Evolutionary conservation across 345 rosid genomes (phyloP), one percentile per base, ranked within the genome.

Genomic region (Pistacia atlantica): DNA sequence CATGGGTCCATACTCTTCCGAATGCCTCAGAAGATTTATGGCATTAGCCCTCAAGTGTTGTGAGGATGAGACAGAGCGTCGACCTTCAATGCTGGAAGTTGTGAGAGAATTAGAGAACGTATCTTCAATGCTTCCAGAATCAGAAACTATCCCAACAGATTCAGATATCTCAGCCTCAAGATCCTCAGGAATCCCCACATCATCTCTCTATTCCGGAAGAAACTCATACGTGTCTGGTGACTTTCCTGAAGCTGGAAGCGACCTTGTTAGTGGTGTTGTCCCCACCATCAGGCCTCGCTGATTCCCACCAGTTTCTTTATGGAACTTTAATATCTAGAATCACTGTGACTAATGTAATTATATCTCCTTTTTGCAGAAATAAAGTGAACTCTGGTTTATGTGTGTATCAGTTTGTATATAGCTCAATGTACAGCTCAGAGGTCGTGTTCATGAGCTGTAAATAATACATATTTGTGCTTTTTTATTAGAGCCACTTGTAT

Each of bases 21-120:
- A 83, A 52, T 60, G 85, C 71, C 78, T 83, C 4, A 64, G 80
- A 73, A 85, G 79, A 46, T 86, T 85, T 62, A 73, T 85, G 84
- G 86, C 75, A 56, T 65, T 88, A 67, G 90, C 88, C 48, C 80
- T 88, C 10, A 77, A 51, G 62, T 88, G 90, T 73, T 83, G 86
- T 28, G 71, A 57, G 62, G 87, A 86, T 45, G 62, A 78, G 11
- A 81, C 80, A 0, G 78, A 82, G 48, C 46, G 17, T 28, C 78
- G 90, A 42, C 91, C 85, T 20, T 31, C 82, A 51, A 88, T 88
- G 88, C 60, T 75, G 75, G 85, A 83, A 52, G 80, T 83, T 13
- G 91, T 86, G 35, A 77, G 90, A 72, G 88, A 88, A 80, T 75
- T 86, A 17, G 91, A 86, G 80, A 77, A 85, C 64, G 60, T 88